Percentiles rank a stretch among this genome's conserved stretches.
phyloP scores from a whole-genome alignment of 2,329 filamentous ascomycete species.

The Xylariaceae sp. region DNA sequence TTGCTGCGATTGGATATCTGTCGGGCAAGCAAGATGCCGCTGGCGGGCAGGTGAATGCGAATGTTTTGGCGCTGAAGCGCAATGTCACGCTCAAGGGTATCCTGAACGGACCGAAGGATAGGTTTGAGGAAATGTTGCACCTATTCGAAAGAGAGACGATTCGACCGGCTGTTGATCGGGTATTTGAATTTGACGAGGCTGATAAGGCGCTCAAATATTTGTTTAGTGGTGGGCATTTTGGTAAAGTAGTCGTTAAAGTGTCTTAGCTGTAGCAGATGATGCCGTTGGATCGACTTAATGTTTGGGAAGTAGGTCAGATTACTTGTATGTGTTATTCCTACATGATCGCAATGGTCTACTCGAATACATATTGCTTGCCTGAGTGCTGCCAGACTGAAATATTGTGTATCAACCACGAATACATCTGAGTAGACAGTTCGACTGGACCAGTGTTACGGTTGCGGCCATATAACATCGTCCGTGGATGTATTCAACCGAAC shows the following conservation, averaged over 20 bases:
- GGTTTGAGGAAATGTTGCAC: constrained; percentile 51
- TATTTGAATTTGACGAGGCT: constrained; percentile 44
- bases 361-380: too few species aligned
- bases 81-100: constrained; percentile 44
- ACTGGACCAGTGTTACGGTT: too few species aligned
- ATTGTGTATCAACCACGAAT: too few species aligned
- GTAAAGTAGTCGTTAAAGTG: constrained; percentile 51
- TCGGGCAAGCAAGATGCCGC: constrained; percentile 46
- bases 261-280: too few species aligned
- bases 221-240: constrained; percentile 51
- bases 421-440: too few species aligned
- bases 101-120: constrained; percentile 54
- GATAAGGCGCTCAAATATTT: constrained; percentile 50
- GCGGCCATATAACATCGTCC: too few species aligned
- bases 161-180: constrained; percentile 44
- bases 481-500: too few species aligned
- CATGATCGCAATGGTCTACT: too few species aligned
- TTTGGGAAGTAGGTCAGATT: too few species aligned
- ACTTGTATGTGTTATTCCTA: too few species aligned
- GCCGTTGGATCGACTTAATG: too few species aligned
- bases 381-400: too few species aligned
- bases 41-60: constrained; percentile 45
- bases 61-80: constrained; percentile 40
- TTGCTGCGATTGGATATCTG: constrained; percentile 42
- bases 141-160: constrained; percentile 44